These are phyloP conservation scores for Blastocladiella britannica DNA, from an alignment of 192 early-diverging fungal species.

Conservation along the genomic window DNA sequence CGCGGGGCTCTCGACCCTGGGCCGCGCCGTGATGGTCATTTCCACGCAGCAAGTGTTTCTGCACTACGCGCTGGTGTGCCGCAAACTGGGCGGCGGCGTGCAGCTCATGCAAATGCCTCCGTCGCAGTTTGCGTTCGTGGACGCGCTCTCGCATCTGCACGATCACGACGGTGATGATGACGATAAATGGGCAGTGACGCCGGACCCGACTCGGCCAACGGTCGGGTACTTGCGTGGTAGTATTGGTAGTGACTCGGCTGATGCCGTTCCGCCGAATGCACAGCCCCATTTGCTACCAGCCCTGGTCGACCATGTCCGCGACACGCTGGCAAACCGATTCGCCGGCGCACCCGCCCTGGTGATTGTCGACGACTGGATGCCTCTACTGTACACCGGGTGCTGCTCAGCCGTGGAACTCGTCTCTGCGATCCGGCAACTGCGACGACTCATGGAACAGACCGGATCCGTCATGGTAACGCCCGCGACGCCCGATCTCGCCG, in stretches of 20 bases:
- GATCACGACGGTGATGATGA: no score
- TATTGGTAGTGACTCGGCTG: no score
- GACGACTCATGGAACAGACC: not conserved
- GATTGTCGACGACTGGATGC: not conserved
- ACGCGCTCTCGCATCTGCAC: not conserved
- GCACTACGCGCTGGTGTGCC: not conserved
- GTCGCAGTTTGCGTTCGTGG: not conserved
- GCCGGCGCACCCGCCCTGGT: not conserved
- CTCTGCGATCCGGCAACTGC: not conserved
- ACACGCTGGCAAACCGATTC: not conserved
- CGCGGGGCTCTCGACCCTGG: not conserved
- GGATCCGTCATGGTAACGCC: not conserved
- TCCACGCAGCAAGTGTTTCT: not conserved
- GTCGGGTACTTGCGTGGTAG: no score
- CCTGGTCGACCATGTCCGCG: not conserved
- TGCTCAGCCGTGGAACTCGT: not conserved
- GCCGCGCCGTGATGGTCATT: not conserved
- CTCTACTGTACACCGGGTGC: not conserved
- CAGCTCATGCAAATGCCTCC: not conserved
- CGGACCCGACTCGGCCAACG: no score
- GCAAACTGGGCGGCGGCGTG: not conserved
- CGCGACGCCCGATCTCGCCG: not conserved
- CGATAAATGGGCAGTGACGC: no score
- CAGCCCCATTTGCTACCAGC: not conserved
- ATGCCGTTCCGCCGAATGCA: no score